Conservation (phyloP, 495 filamentous ascomycete species). For the Aspergillus hancockii region DNA sequence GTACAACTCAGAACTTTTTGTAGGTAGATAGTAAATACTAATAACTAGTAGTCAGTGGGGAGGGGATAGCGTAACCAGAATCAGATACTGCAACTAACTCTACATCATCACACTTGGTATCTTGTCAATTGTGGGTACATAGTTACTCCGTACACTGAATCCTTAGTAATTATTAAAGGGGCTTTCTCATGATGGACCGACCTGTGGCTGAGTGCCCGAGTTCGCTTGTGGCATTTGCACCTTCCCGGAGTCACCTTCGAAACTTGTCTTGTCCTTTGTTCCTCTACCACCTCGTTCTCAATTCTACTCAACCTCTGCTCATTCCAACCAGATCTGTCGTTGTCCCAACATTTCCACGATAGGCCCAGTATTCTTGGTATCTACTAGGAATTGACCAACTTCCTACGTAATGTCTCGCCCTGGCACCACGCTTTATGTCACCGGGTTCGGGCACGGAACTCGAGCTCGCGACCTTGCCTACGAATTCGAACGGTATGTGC, state of each 20-base stretch:
- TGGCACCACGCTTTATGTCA: conserved; percentile 94
- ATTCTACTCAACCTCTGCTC: neutral
- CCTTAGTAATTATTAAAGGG: conserved; percentile 4
- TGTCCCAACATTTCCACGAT: neutral
- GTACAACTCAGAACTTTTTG: too few species aligned
- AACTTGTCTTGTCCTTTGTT: conserved; percentile 2
- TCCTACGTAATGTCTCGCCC: conserved; percentile 75
- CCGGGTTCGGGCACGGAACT: conserved; percentile 97
- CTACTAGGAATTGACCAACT: neutral
- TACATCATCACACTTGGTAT: too few species aligned
- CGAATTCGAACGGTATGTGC: conserved; percentile 99
- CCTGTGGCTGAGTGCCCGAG: neutral
- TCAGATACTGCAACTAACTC: too few species aligned
- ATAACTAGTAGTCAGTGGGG: too few species aligned
- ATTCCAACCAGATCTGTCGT: neutral
- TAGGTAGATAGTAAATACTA: too few species aligned
- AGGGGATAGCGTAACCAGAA: too few species aligned
- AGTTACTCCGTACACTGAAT: neutral
- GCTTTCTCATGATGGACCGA: conserved; percentile 2
- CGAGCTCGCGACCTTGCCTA: conserved; percentile 99
- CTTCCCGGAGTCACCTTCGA: conserved; percentile 6
- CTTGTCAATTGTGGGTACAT: too few species aligned
- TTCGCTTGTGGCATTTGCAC: conserved; percentile 11
- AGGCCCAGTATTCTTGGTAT: neutral
- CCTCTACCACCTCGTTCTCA: neutral